These are phyloP conservation scores for Boletus sp. DNA, from an alignment of 768 basidiomycete species.

Conservation along the genomic window DNA sequence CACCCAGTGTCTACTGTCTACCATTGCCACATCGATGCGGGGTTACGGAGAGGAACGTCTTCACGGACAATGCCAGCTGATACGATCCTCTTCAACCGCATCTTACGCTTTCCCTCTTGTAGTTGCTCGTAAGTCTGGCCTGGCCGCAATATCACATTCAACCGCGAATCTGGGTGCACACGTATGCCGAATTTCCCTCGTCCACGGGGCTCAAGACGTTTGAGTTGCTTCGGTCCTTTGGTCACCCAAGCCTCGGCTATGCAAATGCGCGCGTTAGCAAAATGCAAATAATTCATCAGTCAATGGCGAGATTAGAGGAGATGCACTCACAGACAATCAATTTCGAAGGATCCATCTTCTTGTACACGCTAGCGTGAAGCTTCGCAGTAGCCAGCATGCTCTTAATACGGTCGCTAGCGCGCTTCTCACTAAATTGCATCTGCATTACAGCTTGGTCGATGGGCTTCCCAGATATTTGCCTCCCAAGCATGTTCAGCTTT, in stretches of 20 bases:
- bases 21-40: constrained; percentile 75
- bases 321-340: constrained; percentile 75
- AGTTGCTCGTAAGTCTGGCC: constrained; percentile 75
- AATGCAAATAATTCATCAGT: background rate
- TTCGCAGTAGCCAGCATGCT: constrained; percentile 85
- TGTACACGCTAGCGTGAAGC: constrained; percentile 77
- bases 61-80: constrained; percentile 79
- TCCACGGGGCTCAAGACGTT: constrained; percentile 77
- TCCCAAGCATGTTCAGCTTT: constrained; percentile 85
- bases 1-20: constrained; percentile 28
- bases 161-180: constrained; percentile 67
- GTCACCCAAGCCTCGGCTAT: constrained; percentile 93
- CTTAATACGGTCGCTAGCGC: constrained; percentile 80
- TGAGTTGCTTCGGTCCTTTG: constrained; percentile 65
- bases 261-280: constrained; percentile 5
- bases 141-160: constrained; percentile 76
- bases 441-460: constrained; percentile 95
- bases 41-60: constrained; percentile 74
- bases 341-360: constrained; percentile 65
- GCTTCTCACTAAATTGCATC: constrained; percentile 95
- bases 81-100: constrained; percentile 71
- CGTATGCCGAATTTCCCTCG: constrained; percentile 78
- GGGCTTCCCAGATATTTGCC: constrained; percentile 86
- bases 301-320: background rate
- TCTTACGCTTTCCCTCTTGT: constrained; percentile 56